Conservation (phyloP, 2,329 filamentous ascomycete genomes). For the Epichloe gansuensis region DNA sequence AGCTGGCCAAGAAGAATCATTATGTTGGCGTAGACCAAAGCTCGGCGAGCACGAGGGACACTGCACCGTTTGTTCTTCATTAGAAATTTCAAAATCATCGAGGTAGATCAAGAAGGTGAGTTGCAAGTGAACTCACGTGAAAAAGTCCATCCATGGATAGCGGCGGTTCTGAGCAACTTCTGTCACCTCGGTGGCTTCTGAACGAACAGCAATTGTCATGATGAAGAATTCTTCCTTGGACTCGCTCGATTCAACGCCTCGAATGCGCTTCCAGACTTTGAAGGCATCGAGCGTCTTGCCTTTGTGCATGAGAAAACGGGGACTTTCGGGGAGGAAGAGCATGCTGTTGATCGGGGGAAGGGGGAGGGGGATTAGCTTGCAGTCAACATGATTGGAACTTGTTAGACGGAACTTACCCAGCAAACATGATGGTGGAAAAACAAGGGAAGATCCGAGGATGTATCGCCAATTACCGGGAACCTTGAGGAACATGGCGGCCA, state of each 20-base stretch:
- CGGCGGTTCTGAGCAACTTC: conserved; percentile 39
- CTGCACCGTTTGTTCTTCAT: conserved; percentile 7
- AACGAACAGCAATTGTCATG: conserved; percentile 52
- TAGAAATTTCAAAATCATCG: background rate
- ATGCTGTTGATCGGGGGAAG: conserved; percentile 39
- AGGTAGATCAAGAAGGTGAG: background rate
- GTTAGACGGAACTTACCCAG: conserved; percentile 14
- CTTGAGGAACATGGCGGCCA: conserved; percentile 61
- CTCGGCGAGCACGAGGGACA: conserved; percentile 51
- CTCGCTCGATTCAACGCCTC: conserved; percentile 44
- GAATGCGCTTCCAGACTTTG: conserved; percentile 62
- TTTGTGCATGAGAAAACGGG: conserved; percentile 60
- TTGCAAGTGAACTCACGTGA: conserved; percentile 33
- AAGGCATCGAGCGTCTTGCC: conserved; percentile 32
- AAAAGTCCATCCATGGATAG: conserved; percentile 62
- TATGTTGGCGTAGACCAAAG: conserved; percentile 54
- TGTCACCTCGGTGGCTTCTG: conserved; percentile 41
- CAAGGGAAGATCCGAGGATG: conserved; percentile 58
- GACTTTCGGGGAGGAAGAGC: conserved; percentile 59
- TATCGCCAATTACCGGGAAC: conserved; percentile 61
- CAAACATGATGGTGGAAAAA: conserved; percentile 45
- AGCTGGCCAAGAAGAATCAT: conserved; percentile 62
- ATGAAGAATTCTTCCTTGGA: conserved; percentile 58
- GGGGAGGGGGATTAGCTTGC: background rate
- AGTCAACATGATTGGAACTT: background rate